A percentile compares a stretch with the other conserved stretches of the same genome.
Evolutionary conservation across 2,329 filamentous ascomycete species (phyloP).

Genomic region (Paraphaeosphaeria minitans): DNA sequence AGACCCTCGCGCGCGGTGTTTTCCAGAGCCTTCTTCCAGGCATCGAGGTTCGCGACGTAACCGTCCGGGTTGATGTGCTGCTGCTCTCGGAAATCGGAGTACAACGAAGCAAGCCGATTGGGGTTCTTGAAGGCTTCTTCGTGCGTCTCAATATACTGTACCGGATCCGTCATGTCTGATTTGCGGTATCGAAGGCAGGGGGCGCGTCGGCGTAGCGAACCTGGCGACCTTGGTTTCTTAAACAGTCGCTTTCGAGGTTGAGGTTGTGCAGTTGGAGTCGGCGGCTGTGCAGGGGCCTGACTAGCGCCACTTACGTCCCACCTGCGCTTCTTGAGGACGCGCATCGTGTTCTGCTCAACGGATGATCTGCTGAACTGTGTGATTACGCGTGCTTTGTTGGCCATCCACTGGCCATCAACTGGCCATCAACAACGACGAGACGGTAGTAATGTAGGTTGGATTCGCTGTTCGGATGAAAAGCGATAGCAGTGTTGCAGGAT

Average conservation of each 20-base stretch:
- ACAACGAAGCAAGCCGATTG: constrained; percentile 80
- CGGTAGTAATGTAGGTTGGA: neutral
- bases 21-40: constrained; percentile 79
- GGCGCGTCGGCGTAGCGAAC: neutral
- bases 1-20: constrained; percentile 69
- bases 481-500: too few species aligned
- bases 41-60: constrained; percentile 77
- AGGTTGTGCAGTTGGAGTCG: neutral
- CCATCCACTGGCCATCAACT: too few species aligned
- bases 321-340: neutral
- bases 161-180: constrained; percentile 66
- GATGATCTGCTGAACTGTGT: neutral
- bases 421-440: neutral
- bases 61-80: constrained; percentile 81
- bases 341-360: neutral
- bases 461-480: neutral
- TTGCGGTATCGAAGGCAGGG: neutral
- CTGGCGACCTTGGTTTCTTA: neutral
- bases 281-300: neutral
- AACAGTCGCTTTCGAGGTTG: neutral
- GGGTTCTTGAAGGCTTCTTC: constrained; percentile 61
- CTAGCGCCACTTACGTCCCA: neutral
- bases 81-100: constrained; percentile 82
- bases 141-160: constrained; percentile 62
- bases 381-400: neutral